Evolutionary conservation across 2,329 filamentous ascomycete species (phyloP).

Genomic region (Neonectria hederae): DNA sequence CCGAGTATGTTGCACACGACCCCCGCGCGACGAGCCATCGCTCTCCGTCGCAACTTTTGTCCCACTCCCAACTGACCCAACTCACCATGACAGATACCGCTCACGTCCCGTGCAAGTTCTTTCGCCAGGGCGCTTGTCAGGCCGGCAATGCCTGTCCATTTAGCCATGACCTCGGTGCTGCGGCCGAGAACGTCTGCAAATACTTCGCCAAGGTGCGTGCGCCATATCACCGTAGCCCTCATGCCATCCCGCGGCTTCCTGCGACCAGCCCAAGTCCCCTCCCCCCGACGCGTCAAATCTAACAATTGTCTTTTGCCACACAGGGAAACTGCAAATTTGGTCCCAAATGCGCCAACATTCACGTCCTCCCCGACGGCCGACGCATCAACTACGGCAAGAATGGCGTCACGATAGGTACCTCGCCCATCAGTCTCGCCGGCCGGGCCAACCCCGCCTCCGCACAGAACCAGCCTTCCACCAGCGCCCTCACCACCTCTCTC

Average conservation of each 20-base stretch:
- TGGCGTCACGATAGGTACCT: conserved; percentile 70
- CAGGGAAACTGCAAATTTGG: conserved; percentile 99
- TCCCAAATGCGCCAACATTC: conserved; percentile 95
- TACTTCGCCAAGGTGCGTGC: conserved; percentile 92
- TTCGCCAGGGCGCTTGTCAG: conserved; percentile 93
- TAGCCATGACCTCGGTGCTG: conserved; percentile 87
- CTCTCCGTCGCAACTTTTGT: conserved; percentile 14
- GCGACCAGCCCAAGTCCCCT: conserved; percentile 7
- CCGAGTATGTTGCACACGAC: conserved; percentile 59
- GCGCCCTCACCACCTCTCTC: conserved; percentile 70
- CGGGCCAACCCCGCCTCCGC: conserved; percentile 64
- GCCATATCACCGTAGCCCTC: conserved; percentile 32
- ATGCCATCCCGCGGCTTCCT: conserved; percentile 21
- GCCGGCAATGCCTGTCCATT: conserved; percentile 96
- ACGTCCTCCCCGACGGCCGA: conserved; percentile 92
- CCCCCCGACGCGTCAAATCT: conserved; percentile 27
- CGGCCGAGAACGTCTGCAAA: conserved; percentile 92
- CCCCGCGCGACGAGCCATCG: conserved; percentile 34
- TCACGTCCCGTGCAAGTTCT: conserved; percentile 99
- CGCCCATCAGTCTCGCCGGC: conserved; percentile 69
- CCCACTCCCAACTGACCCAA: conserved; percentile 34
- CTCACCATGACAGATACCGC: conserved; percentile 75
- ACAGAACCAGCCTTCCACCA: conserved; percentile 69
- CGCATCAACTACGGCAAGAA: conserved; percentile 84
- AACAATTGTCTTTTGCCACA: conserved; percentile 28